phyloP scores from a whole-genome alignment of 2,329 filamentous ascomycete species.

The Colletotrichum sublineola region DNA sequence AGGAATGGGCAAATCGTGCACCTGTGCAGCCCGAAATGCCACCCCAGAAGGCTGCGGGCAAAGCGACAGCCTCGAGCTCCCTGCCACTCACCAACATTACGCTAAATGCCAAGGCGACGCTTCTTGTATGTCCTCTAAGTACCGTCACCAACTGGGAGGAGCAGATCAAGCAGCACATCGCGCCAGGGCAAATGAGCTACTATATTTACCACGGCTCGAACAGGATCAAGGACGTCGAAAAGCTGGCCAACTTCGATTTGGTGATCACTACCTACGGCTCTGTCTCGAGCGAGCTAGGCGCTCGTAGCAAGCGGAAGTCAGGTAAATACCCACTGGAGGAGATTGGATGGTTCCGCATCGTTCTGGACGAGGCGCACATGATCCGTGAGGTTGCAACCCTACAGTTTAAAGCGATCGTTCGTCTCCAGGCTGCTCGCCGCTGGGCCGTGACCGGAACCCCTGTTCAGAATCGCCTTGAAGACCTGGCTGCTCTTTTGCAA shows the following conservation, averaged over 20 bases:
- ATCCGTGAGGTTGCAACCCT: constrained; percentile 88
- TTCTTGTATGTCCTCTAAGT: constrained; percentile 90
- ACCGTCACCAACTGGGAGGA: constrained; percentile 95
- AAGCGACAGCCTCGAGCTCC: constrained; percentile 53
- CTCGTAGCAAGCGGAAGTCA: constrained; percentile 71
- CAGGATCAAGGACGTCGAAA: constrained; percentile 76
- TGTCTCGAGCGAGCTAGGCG: constrained; percentile 81
- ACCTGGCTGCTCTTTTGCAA: constrained; percentile 86
- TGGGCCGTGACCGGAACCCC: constrained; percentile 99
- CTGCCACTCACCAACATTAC: constrained; percentile 66
- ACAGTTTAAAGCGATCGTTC: constrained; percentile 87
- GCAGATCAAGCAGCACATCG: constrained; percentile 87
- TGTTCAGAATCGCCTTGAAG: constrained; percentile 92
- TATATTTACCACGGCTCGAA: constrained; percentile 90
- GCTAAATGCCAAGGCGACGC: constrained; percentile 81
- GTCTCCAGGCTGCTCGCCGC: constrained; percentile 81
- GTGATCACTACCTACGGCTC: constrained; percentile 95
- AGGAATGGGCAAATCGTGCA: constrained; percentile 68
- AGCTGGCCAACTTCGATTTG: constrained; percentile 81
- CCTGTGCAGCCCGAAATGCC: constrained; percentile 64
- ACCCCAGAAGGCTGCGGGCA: constrained; percentile 54
- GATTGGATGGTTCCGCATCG: constrained; percentile 92
- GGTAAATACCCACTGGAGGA: constrained; percentile 77
- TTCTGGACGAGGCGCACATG: constrained; percentile 94
- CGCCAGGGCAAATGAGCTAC: constrained; percentile 72